A percentile compares a stretch with the other conserved stretches of the same genome.
These are phyloP conservation scores for Erodium trifolium DNA, from an alignment of 441 rosid genomes.

Conservation along the genomic window DNA sequence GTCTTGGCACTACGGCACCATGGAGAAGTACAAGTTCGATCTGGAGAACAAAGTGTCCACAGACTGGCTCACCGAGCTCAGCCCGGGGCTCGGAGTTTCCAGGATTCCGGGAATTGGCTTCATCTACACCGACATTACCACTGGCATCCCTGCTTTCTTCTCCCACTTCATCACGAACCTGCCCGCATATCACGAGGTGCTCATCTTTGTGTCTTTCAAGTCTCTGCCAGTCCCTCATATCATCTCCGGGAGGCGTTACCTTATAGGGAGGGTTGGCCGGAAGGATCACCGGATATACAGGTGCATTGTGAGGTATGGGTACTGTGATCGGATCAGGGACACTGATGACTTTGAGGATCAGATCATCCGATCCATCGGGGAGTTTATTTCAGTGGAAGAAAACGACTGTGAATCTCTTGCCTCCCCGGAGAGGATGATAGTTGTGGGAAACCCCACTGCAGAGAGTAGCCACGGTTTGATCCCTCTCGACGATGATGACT, in stretches of 20 bases:
- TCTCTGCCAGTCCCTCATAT: slow-evolving; percentile 46
- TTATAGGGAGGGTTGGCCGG: slow-evolving; percentile 47
- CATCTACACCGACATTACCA: slow-evolving; percentile 42
- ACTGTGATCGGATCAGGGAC: slow-evolving; percentile 40
- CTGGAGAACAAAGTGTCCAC: slow-evolving; percentile 50
- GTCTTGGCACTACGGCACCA: slow-evolving; percentile 57
- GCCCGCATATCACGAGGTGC: slow-evolving; percentile 60
- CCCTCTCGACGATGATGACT: slow-evolving; percentile 18
- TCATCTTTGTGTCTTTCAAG: slow-evolving; percentile 62
- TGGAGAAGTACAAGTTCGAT: slow-evolving; percentile 57
- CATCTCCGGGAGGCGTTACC: slow-evolving; percentile 31
- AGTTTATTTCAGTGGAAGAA: slow-evolving; percentile 49
- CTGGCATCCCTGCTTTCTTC: slow-evolving; percentile 62
- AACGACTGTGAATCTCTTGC: slow-evolving; percentile 24
- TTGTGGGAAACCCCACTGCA: slow-evolving; percentile 24
- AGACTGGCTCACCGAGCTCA: slow-evolving; percentile 49
- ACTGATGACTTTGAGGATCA: slow-evolving; percentile 50
- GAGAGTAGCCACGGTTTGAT: slow-evolving; percentile 29
- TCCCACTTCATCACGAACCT: slow-evolving; percentile 57
- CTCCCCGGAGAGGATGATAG: slow-evolving; percentile 33
- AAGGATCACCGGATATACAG: slow-evolving; percentile 37
- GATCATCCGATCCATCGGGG: slow-evolving; percentile 42
- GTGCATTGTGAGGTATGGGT: slow-evolving; percentile 58
- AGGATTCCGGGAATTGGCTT: slow-evolving; percentile 59
- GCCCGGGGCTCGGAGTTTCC: slow-evolving; percentile 49